These are phyloP conservation scores for Helminthosporium solani DNA, from an alignment of 2,329 filamentous ascomycete species.

Conservation along the genomic window DNA sequence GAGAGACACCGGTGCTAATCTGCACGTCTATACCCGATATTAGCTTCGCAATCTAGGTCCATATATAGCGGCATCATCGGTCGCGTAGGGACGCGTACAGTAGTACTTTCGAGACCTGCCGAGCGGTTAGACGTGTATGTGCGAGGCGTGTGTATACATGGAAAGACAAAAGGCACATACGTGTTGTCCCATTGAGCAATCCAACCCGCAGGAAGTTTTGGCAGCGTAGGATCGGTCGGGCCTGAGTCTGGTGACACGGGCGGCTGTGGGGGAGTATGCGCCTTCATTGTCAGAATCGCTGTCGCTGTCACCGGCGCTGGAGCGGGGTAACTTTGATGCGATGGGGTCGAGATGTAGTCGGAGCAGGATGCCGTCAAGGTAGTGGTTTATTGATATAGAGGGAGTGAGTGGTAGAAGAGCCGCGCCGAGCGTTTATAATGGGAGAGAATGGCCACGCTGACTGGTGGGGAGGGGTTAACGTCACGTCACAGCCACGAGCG, in stretches of 20 bases:
- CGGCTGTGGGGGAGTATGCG: constrained; percentile 39
- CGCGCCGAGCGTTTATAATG: constrained; percentile 25
- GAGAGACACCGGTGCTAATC: constrained; percentile 68
- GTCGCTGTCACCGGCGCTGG: constrained; percentile 10
- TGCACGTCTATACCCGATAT: constrained; percentile 54
- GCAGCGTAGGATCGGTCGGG: constrained; percentile 41
- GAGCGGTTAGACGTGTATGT: constrained; percentile 21
- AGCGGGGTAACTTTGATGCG: constrained; percentile 6
- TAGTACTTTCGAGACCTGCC: constrained; percentile 44
- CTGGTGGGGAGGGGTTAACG: constrained; percentile 10
- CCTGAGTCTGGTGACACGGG: constrained; percentile 43
- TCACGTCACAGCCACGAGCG: not conserved
- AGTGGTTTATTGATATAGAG: not conserved
- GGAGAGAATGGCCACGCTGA: constrained; percentile 14
- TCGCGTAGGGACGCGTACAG: constrained; percentile 23
- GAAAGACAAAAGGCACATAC: constrained; percentile 30
- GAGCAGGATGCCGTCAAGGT: not conserved
- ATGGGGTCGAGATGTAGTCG: not conserved
- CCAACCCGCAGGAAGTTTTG: constrained; percentile 42
- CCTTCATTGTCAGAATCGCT: constrained; percentile 27
- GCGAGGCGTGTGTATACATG: constrained; percentile 16
- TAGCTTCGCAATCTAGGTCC: not conserved
- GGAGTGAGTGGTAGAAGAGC: constrained; percentile 1
- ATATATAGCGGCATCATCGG: not conserved
- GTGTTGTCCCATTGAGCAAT: constrained; percentile 44